A percentile compares a stretch with the other conserved stretches of the same genome.
These are phyloP conservation scores for Amanita polypyramis DNA, from an alignment of 768 basidiomycete species.

Conservation along the genomic window DNA sequence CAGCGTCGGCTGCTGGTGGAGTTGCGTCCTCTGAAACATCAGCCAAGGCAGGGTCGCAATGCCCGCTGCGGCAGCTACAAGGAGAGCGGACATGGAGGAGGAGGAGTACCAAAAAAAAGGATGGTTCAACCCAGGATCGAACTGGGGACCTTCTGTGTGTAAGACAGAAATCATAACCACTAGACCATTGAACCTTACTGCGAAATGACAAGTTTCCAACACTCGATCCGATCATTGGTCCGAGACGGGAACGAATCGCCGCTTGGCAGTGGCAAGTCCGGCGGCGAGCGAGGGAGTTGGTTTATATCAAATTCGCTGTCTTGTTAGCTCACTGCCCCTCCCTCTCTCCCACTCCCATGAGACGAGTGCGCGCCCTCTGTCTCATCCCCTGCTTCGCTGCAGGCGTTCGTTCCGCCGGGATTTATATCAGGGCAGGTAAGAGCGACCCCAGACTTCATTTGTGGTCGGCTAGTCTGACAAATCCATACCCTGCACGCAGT, in stretches of 20 bases:
- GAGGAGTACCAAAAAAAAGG: slow-evolving; percentile 17
- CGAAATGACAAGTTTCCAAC: not conserved
- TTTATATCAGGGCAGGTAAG: not conserved
- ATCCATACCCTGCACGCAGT: not conserved
- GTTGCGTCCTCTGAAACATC: not conserved
- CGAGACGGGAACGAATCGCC: too few species aligned
- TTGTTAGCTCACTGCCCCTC: too few species aligned
- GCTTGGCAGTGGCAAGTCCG: too few species aligned
- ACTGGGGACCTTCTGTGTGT: slow-evolving; percentile 33
- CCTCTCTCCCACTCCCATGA: not conserved
- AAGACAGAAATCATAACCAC: slow-evolving; percentile 32
- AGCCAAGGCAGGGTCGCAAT: too few species aligned
- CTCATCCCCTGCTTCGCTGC: not conserved
- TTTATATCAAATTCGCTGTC: too few species aligned
- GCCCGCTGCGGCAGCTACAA: too few species aligned
- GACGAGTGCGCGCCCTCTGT: not conserved
- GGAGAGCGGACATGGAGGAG: slow-evolving; percentile 2
- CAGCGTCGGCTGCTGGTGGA: slow-evolving; percentile 10
- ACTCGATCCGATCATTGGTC: not conserved
- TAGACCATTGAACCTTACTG: slow-evolving; percentile 24
- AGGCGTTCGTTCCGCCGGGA: not conserved
- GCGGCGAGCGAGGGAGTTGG: too few species aligned
- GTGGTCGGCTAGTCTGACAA: not conserved
- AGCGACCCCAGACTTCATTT: too few species aligned
- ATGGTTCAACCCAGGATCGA: slow-evolving; percentile 34